Percentiles rank a stretch among this genome's conserved stretches.
phyloP scores from a whole-genome alignment of 495 filamentous ascomycete genomes.

The Achaetomiella virescens region DNA sequence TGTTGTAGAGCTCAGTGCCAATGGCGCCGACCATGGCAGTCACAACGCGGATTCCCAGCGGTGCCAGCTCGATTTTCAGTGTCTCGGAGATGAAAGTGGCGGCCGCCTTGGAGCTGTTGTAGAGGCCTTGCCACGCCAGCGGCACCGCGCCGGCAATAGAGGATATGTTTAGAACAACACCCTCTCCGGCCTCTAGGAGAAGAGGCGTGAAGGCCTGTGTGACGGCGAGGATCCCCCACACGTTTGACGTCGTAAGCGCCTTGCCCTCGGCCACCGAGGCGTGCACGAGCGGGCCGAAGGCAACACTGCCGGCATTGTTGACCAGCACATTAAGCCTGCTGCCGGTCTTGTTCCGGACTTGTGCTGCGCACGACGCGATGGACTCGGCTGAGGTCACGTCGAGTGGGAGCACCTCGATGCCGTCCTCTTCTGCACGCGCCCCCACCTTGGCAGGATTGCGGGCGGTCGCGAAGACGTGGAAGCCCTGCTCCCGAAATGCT shows the following conservation, averaged over 20 bases:
- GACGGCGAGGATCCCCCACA: slow-evolving; percentile 46
- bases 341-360: slow-evolving; percentile 22
- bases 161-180: slow-evolving; percentile 43
- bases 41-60: slow-evolving; percentile 39
- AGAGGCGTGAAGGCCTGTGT: slow-evolving; percentile 50
- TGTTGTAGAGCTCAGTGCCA: neutral
- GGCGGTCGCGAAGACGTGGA: slow-evolving; percentile 52
- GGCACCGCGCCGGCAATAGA: slow-evolving; percentile 27
- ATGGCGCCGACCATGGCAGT: slow-evolving; percentile 28
- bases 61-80: slow-evolving; percentile 46
- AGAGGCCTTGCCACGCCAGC: slow-evolving; percentile 27
- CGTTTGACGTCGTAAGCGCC: slow-evolving; percentile 46
- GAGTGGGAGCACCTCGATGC: slow-evolving; percentile 43
- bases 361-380: slow-evolving; percentile 31
- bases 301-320: slow-evolving; percentile 48
- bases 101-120: slow-evolving; percentile 49
- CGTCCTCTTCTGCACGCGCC: slow-evolving; percentile 32
- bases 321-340: slow-evolving; percentile 46
- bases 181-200: slow-evolving; percentile 42
- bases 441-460: slow-evolving; percentile 36
- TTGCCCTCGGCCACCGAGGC: slow-evolving; percentile 20
- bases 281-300: slow-evolving; percentile 42
- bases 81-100: slow-evolving; percentile 35
- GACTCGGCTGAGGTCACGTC: slow-evolving; percentile 41
- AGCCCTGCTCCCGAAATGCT: slow-evolving; percentile 43